A percentile compares a stretch with the other conserved stretches of the same genome.
These are phyloP conservation scores for Aschersonia sp. DNA, from an alignment of 2,329 filamentous ascomycete species.

Conservation along the genomic window DNA sequence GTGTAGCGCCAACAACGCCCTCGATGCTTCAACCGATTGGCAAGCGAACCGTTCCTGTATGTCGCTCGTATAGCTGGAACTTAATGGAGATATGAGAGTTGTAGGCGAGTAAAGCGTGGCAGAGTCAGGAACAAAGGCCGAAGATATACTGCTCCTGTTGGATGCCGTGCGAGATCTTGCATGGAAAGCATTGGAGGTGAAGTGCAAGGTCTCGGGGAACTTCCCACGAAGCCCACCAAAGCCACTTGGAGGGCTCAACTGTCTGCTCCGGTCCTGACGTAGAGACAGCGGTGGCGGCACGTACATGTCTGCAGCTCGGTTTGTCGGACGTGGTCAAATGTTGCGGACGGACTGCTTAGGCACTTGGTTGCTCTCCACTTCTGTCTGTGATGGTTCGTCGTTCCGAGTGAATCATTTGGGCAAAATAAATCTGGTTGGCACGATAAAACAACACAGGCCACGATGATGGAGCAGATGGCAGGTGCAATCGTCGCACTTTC, in stretches of 20 bases:
- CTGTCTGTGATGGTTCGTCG: no score
- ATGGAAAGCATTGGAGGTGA: slow-evolving; percentile 12
- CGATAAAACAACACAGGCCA: no score
- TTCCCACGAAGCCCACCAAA: slow-evolving; percentile 7
- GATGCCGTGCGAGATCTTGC: slow-evolving; percentile 21
- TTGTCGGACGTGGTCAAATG: no score
- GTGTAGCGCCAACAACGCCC: slow-evolving; percentile 13
- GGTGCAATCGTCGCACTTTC: not conserved
- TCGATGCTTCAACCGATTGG: slow-evolving; percentile 10
- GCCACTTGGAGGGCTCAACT: no score
- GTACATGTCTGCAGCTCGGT: no score
- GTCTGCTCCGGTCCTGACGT: no score
- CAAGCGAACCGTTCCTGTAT: slow-evolving; percentile 17
- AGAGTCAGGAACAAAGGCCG: slow-evolving; percentile 21
- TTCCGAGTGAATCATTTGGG: no score
- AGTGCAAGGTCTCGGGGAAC: slow-evolving; percentile 16
- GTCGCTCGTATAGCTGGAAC: slow-evolving; percentile 19
- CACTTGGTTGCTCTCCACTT: no score
- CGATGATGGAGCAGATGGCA: slow-evolving; percentile 3
- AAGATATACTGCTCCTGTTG: slow-evolving; percentile 22
- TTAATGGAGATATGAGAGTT: slow-evolving; percentile 20
- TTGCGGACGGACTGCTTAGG: no score
- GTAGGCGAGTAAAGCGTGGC: slow-evolving; percentile 22
- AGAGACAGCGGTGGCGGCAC: no score
- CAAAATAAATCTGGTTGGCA: no score